These are phyloP conservation scores for Candida maesae DNA, from an alignment of 805 yeast genomes.

Conservation along the genomic window DNA sequence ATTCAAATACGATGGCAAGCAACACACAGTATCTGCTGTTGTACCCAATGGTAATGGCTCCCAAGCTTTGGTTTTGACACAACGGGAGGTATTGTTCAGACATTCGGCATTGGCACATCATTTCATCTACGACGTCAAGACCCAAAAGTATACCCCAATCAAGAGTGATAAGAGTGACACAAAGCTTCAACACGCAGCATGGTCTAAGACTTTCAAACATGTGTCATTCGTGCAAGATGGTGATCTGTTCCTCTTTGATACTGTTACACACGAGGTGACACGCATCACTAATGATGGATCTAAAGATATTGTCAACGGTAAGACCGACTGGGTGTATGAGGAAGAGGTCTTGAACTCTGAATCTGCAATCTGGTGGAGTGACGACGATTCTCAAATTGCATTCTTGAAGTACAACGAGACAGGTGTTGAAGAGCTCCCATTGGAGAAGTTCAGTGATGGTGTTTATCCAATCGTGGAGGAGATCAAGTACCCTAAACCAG, in stretches of 20 bases:
- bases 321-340: conserved; percentile 82
- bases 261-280: conserved; percentile 16
- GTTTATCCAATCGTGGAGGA: conserved; percentile 44
- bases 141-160: conserved; percentile 32
- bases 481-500: conserved; percentile 73
- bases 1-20: conserved; percentile 40
- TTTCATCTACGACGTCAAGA: conserved; percentile 54
- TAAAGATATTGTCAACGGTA: conserved; percentile 54
- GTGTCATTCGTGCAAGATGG: conserved; percentile 54
- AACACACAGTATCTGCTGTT: conserved; percentile 37
- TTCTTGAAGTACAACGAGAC: conserved; percentile 60
- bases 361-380: conserved; percentile 69
- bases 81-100: conserved; percentile 52
- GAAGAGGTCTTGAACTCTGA: conserved; percentile 68
- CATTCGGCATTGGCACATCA: conserved; percentile 61
- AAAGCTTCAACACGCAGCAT: conserved; percentile 42
- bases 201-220: conserved; percentile 58
- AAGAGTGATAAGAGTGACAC: conserved; percentile 17
- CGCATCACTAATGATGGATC: conserved; percentile 47
- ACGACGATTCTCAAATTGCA: conserved; percentile 52
- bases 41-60: conserved; percentile 43
- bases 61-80: conserved; percentile 53
- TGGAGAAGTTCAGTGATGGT: conserved; percentile 46
- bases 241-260: conserved; percentile 48
- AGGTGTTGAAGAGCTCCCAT: conserved; percentile 46